Percentiles rank a stretch among this genome's conserved stretches.
Conservation (phyloP, 169 alveolate species). For the Plasmodium blacklocki region DNA sequence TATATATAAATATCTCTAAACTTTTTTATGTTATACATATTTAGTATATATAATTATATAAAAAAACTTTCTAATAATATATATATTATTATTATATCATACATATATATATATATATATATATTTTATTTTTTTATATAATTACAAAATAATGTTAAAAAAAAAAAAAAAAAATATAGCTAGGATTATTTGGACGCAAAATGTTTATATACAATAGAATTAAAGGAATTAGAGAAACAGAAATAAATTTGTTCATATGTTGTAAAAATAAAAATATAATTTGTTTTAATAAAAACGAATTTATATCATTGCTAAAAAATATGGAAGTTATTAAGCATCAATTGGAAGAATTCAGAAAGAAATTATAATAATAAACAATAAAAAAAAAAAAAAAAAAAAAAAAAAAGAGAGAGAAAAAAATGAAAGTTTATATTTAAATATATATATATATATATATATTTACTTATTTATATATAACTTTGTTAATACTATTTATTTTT, state of each 20-base stretch:
- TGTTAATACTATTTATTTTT: no score
- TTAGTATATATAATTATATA: no score
- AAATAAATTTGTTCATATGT: slow-evolving; percentile 65
- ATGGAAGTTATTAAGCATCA: slow-evolving; percentile 50
- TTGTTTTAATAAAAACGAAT: slow-evolving; percentile 57
- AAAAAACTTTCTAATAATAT: no score
- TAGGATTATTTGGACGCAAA: slow-evolving; percentile 63
- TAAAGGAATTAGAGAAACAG: slow-evolving; percentile 51
- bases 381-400: no score
- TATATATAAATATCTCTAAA: no score
- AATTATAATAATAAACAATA: slow-evolving; percentile 14
- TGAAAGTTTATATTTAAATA: no score
- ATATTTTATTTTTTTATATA: neutral
- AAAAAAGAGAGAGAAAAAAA: no score
- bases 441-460: no score
- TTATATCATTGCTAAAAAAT: slow-evolving; percentile 57
- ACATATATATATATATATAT: no score
- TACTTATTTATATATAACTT: no score
- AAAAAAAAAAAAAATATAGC: slow-evolving; percentile 12
- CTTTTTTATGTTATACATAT: no score
- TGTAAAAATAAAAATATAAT: slow-evolving; percentile 66
- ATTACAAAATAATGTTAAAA: neutral
- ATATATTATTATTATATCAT: no score
- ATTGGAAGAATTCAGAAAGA: slow-evolving; percentile 68
- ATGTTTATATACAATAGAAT: slow-evolving; percentile 55